These are phyloP conservation scores for Metschnikowia kunwiensis DNA, from an alignment of 805 yeast species.

Conservation along the genomic window DNA sequence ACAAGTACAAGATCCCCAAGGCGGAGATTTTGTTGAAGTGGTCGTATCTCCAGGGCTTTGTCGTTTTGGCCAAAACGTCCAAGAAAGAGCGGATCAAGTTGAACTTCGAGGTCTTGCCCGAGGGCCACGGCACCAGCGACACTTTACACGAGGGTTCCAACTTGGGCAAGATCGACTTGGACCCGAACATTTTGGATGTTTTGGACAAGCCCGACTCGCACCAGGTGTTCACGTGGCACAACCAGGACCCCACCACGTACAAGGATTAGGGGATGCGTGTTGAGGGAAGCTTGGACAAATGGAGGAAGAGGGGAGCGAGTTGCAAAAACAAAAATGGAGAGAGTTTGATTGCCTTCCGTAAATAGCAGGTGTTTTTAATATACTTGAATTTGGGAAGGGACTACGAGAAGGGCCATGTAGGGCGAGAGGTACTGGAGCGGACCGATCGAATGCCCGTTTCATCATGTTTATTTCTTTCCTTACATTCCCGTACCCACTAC, in stretches of 20 bases:
- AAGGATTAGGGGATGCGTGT: too few relatives aligned
- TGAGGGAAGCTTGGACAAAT: too few relatives aligned
- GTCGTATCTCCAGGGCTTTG: constrained; percentile 68
- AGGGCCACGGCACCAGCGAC: constrained; percentile 22
- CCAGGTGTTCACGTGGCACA: constrained; percentile 32
- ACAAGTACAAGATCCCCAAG: constrained; percentile 46
- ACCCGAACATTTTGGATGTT: constrained; percentile 31
- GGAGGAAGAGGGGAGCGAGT: too few relatives aligned
- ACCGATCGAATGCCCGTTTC: too few relatives aligned
- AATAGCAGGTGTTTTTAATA: too few relatives aligned
- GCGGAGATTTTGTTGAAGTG: constrained; percentile 70
- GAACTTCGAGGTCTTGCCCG: constrained; percentile 53
- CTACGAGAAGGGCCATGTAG: too few relatives aligned
- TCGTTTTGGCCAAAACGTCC: constrained; percentile 68
- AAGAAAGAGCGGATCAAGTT: constrained; percentile 48
- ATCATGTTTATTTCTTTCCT: too few relatives aligned
- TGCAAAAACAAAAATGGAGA: too few relatives aligned
- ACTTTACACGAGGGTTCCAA: constrained; percentile 23
- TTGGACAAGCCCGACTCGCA: constrained; percentile 38
- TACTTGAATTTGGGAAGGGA: too few relatives aligned
- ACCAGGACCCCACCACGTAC: constrained; percentile 26
- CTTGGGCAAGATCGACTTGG: constrained; percentile 41
- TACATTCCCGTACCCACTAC: too few relatives aligned
- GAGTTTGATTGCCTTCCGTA: too few relatives aligned
- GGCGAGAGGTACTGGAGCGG: too few relatives aligned